A percentile compares a stretch with the other conserved stretches of the same genome.
Conservation (phyloP, 345 rosid species). For the Eucalyptus guilfoylei region DNA sequence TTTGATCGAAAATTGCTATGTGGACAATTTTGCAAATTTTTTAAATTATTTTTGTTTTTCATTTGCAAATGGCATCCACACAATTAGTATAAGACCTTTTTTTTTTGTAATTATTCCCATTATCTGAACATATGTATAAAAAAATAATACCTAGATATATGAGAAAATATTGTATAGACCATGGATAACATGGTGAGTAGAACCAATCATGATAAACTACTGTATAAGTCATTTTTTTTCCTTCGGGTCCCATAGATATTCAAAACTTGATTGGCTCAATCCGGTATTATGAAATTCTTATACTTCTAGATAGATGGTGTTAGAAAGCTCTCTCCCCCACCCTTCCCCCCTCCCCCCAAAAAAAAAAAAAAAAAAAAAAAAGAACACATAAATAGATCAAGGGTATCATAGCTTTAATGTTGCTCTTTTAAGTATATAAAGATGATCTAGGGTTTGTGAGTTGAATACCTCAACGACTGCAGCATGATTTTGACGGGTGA, state of each 20-base stretch:
- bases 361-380: too few relatives aligned
- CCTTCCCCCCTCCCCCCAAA: too few relatives aligned
- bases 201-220: background rate
- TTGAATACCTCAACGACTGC: constrained; percentile 24
- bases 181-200: too few relatives aligned
- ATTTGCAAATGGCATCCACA: background rate
- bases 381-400: background rate
- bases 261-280: background rate
- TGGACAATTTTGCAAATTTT: background rate
- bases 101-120: background rate
- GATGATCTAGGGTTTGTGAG: background rate
- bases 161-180: too few relatives aligned
- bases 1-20: background rate
- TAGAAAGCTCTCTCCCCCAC: accelerated
- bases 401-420: background rate
- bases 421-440: background rate
- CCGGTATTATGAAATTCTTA: background rate
- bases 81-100: background rate
- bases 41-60: too few relatives aligned
- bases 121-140: background rate
- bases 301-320: background rate
- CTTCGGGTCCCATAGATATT: too few relatives aligned
- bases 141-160: background rate
- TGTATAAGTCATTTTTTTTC: background rate
- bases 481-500: too few relatives aligned